phyloP scores from a whole-genome alignment of 2,329 filamentous ascomycete genomes.

The Pestalotiopsis sp. region DNA sequence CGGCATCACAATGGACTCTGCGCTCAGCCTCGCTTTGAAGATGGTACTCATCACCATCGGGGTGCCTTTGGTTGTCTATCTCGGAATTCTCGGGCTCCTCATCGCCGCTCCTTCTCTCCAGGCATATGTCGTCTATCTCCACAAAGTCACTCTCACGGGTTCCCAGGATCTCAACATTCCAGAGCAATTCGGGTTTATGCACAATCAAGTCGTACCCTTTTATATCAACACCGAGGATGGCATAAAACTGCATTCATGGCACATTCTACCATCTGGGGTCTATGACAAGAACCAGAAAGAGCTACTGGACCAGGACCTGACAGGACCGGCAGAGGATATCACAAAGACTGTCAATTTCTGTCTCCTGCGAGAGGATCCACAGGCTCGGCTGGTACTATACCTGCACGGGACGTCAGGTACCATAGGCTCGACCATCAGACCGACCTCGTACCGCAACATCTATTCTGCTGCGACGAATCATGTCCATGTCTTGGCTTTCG shows the following conservation, averaged over 20 bases:
- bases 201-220: slow-evolving; percentile 75
- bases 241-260: slow-evolving; percentile 73
- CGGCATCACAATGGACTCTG: neutral
- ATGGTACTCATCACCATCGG: neutral
- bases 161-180: slow-evolving; percentile 64
- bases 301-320: slow-evolving; percentile 40
- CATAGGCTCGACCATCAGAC: slow-evolving; percentile 56
- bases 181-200: slow-evolving; percentile 71
- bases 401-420: slow-evolving; percentile 61
- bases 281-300: slow-evolving; percentile 61
- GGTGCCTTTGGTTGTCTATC: neutral
- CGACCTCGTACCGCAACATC: slow-evolving; percentile 58
- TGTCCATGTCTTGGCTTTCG: slow-evolving; percentile 60
- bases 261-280: slow-evolving; percentile 70
- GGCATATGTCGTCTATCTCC: slow-evolving; percentile 58
- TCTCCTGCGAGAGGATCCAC: slow-evolving; percentile 46
- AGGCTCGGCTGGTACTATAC: slow-evolving; percentile 47
- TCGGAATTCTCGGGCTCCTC: slow-evolving; percentile 16
- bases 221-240: slow-evolving; percentile 66
- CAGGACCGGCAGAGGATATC: slow-evolving; percentile 37
- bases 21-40: neutral
- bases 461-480: slow-evolving; percentile 51
- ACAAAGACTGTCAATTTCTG: slow-evolving; percentile 39
- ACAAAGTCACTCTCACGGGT: slow-evolving; percentile 57
- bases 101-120: slow-evolving; percentile 40